A percentile compares a stretch with the other conserved stretches of the same genome.
Conservation (phyloP, 2,329 filamentous ascomycete genomes). For the Fusarium sp. region DNA sequence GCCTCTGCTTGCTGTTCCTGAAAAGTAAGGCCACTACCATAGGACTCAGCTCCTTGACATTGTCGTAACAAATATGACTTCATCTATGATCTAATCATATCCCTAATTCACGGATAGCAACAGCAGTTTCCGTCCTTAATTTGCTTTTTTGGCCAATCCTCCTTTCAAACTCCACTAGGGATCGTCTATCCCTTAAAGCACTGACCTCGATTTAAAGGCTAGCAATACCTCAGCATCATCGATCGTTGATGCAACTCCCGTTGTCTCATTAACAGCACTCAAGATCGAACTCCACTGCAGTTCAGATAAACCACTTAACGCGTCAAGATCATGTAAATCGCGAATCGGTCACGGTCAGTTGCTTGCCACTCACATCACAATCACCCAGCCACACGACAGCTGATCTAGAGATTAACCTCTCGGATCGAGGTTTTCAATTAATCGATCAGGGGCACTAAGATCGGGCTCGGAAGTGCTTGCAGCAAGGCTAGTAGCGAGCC, state of each 20-base stretch:
- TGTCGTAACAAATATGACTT: not conserved
- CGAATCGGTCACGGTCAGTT: not conserved
- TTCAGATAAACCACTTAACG: not conserved
- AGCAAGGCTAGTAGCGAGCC: not conserved
- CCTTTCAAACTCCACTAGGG: not conserved
- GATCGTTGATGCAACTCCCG: conserved; percentile 3
- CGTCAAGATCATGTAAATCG: not conserved
- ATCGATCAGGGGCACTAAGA: conserved; percentile 4
- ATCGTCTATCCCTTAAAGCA: not conserved
- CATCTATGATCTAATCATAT: conserved; percentile 7
- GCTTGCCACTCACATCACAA: conserved; percentile 22
- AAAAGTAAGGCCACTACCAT: accelerated
- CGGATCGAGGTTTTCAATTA: conserved; percentile 11
- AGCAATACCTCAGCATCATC: conserved; percentile 18
- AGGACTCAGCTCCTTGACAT: not conserved
- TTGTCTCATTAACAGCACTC: conserved; percentile 14
- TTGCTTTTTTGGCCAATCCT: conserved; percentile 5
- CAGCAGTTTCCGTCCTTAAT: not conserved
- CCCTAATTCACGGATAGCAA: not conserved
- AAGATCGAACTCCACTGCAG: conserved; percentile 2
- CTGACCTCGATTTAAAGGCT: conserved; percentile 8
- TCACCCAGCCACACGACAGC: conserved; percentile 16
- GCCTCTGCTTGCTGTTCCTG: not conserved
- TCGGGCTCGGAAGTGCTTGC: conserved; percentile 17
- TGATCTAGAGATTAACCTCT: conserved; percentile 17